These are phyloP conservation scores for Tanacetum coccineum DNA, from an alignment of 129 eudicot species.

Conservation along the genomic window DNA sequence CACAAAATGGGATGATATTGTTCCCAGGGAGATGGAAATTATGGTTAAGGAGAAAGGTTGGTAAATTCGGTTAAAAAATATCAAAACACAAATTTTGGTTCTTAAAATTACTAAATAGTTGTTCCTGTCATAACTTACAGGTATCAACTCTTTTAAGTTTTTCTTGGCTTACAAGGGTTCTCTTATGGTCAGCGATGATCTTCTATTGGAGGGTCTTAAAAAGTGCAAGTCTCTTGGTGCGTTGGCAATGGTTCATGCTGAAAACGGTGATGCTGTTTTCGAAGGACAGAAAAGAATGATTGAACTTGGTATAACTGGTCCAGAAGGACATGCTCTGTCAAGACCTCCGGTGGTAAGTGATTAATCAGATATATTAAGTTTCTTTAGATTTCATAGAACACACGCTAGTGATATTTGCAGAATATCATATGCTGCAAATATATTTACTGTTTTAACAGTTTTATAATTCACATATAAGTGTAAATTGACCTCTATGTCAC, in stretches of 20 bases:
- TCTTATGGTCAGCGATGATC: slow-evolving; percentile 84
- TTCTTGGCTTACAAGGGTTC: slow-evolving; percentile 96
- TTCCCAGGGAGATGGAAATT: slow-evolving; percentile 84
- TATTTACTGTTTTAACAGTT: neutral
- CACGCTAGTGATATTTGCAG: neutral
- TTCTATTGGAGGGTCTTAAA: slow-evolving; percentile 80
- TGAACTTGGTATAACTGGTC: slow-evolving; percentile 97
- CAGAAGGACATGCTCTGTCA: slow-evolving; percentile 97
- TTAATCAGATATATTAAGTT: slow-evolving; percentile 9
- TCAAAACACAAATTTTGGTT: neutral
- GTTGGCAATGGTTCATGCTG: slow-evolving; percentile 96
- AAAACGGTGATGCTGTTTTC: slow-evolving; percentile 96
- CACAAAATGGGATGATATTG: slow-evolving; percentile 95
- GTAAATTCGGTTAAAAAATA: neutral
- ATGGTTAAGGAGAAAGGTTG: slow-evolving; percentile 95
- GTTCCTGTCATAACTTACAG: slow-evolving; percentile 35
- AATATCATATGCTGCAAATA: neutral
- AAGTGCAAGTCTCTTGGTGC: slow-evolving; percentile 96
- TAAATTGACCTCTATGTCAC: neutral
- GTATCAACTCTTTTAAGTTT: slow-evolving; percentile 95
- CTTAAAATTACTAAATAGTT: slow-evolving; percentile 15
- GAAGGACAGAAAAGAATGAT: slow-evolving; percentile 97
- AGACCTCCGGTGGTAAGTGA: slow-evolving; percentile 89
- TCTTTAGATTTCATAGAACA: neutral
- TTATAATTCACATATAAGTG: neutral